Evolutionary conservation across 163 green algal genomes (phyloP).

Genomic region (Scenedesmus sp.): DNA sequence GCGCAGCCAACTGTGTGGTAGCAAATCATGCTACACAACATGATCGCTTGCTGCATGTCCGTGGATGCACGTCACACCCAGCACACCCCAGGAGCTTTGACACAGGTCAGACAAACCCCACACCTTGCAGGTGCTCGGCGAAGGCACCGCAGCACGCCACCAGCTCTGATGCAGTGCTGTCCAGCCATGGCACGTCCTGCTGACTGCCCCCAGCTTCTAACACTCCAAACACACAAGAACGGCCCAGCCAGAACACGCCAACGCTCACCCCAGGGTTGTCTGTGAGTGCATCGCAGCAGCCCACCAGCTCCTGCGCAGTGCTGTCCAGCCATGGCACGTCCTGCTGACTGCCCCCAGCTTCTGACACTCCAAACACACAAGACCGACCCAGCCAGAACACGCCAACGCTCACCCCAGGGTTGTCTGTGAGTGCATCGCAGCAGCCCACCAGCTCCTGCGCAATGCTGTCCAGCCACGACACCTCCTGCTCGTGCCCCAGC

Average conservation of each 20-base stretch:
- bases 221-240: not conserved
- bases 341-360: conserved; percentile 14
- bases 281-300: conserved; percentile 5
- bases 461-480: conserved; percentile 51
- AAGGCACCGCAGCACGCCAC: no score
- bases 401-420: conserved; percentile 4
- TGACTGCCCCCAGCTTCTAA: not conserved
- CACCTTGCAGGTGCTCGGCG: no score
- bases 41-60: no score
- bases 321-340: conserved; percentile 37
- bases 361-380: no score
- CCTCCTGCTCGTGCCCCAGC: conserved; percentile 51
- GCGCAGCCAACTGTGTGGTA: no score
- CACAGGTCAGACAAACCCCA: no score
- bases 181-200: conserved; percentile 47
- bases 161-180: no score
- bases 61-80: no score
- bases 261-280: not conserved
- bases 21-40: no score
- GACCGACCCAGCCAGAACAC: no score
- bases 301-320: conserved; percentile 50
- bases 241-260: not conserved
- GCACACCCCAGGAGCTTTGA: no score
- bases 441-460: conserved; percentile 53
- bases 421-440: not conserved